phyloP scores from a whole-genome alignment of 2,329 filamentous ascomycete species.

The Arthrobotrys conoides region DNA sequence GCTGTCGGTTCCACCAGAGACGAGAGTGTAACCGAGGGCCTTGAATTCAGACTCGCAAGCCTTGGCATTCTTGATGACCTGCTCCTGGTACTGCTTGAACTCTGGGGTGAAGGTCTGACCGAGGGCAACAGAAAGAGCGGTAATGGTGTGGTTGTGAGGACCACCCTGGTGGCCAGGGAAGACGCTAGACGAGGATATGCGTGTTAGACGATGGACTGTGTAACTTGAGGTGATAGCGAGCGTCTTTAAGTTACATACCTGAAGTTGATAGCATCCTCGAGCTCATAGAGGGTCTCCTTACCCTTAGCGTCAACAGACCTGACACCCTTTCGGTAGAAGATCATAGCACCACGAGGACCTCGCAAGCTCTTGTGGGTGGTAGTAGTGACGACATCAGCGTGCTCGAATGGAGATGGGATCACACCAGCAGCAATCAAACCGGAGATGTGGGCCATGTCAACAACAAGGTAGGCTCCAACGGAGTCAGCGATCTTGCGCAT shows the following conservation, averaged over 20 bases:
- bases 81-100: conserved; percentile 93
- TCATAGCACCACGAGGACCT: conserved; percentile 98
- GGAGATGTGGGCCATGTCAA: conserved; percentile 99
- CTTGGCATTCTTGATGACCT: conserved; percentile 94
- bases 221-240: background rate
- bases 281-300: conserved; percentile 90
- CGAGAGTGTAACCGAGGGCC: conserved; percentile 91
- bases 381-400: conserved; percentile 97
- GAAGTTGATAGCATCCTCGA: conserved; percentile 97
- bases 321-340: conserved; percentile 99
- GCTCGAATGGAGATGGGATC: conserved; percentile 90
- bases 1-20: conserved; percentile 95
- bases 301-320: conserved; percentile 92
- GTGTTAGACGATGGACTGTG: conserved; percentile 2
- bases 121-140: conserved; percentile 91
- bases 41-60: conserved; percentile 87
- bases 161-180: conserved; percentile 99
- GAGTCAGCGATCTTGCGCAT: conserved; percentile 97
- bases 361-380: conserved; percentile 99
- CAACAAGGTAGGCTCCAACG: conserved; percentile 92
- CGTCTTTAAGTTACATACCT: conserved; percentile 67
- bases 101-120: conserved; percentile 92
- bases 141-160: conserved; percentile 99
- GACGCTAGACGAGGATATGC: conserved; percentile 71
- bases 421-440: conserved; percentile 93